Conservation (phyloP, 805 yeast species). For the Starmerella floris region DNA sequence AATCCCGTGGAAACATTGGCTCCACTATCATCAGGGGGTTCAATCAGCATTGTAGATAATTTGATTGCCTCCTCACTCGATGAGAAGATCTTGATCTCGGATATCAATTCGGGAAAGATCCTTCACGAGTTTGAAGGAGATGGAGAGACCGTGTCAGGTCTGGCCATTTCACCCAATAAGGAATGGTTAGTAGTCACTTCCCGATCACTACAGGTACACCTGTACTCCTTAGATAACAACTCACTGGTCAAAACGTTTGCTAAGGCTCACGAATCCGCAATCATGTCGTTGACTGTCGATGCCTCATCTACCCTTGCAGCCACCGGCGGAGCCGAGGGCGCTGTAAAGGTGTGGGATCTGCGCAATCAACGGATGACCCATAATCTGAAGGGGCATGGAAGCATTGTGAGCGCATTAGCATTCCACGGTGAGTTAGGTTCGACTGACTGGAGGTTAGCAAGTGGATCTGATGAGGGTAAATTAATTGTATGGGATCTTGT, state of each 20-base stretch:
- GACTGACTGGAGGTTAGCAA: conserved; percentile 59
- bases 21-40: conserved; percentile 81
- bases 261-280: conserved; percentile 52
- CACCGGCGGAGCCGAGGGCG: conserved; percentile 91
- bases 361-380: conserved; percentile 82
- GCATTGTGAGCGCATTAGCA: conserved; percentile 61
- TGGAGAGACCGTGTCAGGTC: conserved; percentile 63
- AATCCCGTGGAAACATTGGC: conserved; percentile 30
- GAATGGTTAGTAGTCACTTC: conserved; percentile 55
- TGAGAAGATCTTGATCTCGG: conserved; percentile 62
- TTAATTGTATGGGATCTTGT: conserved; percentile 52
- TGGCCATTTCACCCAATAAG: conserved; percentile 69
- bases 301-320: conserved; percentile 74
- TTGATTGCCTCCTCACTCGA: conserved; percentile 65
- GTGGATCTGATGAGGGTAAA: conserved; percentile 49
- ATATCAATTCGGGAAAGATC: conserved; percentile 43
- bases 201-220: conserved; percentile 67
- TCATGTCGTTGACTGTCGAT: conserved; percentile 65
- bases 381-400: conserved; percentile 83
- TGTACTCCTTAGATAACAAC: conserved; percentile 33
- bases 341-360: conserved; percentile 81
- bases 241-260: conserved; percentile 16
- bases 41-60: conserved; percentile 53
- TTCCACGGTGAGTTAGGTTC: conserved; percentile 61
- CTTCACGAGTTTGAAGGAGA: conserved; percentile 66